A percentile compares a stretch with the other conserved stretches of the same genome.
Evolutionary conservation across 495 filamentous ascomycete species (phyloP).

Genomic region (Bacidia rubella): DNA sequence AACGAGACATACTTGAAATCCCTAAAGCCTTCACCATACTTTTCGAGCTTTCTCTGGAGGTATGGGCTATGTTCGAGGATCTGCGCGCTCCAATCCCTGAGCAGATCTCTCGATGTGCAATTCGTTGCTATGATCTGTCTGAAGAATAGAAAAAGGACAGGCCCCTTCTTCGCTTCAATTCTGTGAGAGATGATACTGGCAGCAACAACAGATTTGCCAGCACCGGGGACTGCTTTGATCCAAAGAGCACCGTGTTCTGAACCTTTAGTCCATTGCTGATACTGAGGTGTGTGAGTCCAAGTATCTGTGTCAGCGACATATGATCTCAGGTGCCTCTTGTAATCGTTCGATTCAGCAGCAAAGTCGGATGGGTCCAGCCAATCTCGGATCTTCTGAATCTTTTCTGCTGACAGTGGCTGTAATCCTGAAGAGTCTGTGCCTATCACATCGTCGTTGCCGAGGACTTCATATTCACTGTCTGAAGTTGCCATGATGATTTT

Average conservation of each 20-base stretch:
- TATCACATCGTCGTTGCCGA: neutral
- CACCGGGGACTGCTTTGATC: conserved; percentile 38
- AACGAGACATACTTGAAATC: conserved; percentile 14
- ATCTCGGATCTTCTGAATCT: neutral
- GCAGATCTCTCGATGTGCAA: conserved; percentile 26
- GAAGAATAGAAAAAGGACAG: conserved; percentile 42
- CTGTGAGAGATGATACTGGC: conserved; percentile 25
- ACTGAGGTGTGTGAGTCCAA: conserved; percentile 27
- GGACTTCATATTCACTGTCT: neutral
- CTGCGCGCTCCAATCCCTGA: conserved; percentile 33
- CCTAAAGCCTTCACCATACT: conserved; percentile 12
- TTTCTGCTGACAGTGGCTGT: neutral
- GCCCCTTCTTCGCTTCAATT: conserved; percentile 17
- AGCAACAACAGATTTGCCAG: conserved; percentile 38
- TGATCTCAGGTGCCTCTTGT: conserved; percentile 26
- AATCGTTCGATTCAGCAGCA: conserved; percentile 17
- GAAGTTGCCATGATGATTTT: neutral
- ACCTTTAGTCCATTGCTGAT: conserved; percentile 28
- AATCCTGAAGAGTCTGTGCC: neutral
- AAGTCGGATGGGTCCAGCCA: conserved; percentile 15
- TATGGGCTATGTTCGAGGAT: conserved; percentile 27
- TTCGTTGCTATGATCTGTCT: conserved; percentile 39
- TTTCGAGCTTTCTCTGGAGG: conserved; percentile 25
- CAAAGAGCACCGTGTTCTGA: conserved; percentile 27
- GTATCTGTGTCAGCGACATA: conserved; percentile 31